Conservation (phyloP, 106 monocot genomes). For the Platanthera guangdongensis region DNA sequence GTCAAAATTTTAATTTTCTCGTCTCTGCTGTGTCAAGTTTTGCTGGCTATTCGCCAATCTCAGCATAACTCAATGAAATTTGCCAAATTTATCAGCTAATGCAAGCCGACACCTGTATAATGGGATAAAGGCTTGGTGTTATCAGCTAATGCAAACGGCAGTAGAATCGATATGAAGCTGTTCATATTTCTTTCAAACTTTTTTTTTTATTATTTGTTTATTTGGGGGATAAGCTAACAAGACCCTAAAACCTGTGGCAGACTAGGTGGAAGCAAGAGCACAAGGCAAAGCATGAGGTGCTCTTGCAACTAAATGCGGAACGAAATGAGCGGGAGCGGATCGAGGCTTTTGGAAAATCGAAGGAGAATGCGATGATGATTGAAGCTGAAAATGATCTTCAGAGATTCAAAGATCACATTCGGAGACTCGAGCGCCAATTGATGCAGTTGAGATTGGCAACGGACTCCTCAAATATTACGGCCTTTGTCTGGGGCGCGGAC, state of each 20-base stretch:
- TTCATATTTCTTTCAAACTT: too few species aligned
- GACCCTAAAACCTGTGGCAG: conserved; percentile 18
- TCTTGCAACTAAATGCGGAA: conserved; percentile 13
- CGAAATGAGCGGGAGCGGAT: conserved; percentile 42
- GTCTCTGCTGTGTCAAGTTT: too few species aligned
- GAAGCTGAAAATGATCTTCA: conserved; percentile 52
- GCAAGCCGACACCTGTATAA: too few species aligned
- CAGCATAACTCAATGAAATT: too few species aligned
- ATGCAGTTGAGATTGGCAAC: conserved; percentile 24
- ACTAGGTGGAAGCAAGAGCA: conserved; percentile 45
- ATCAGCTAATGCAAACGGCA: too few species aligned
- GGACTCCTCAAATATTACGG: conserved; percentile 35
- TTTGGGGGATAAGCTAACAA: neutral
- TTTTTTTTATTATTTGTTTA: too few species aligned
- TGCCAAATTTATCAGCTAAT: too few species aligned
- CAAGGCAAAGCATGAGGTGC: conserved; percentile 34
- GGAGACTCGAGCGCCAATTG: conserved; percentile 47
- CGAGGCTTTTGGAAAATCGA: conserved; percentile 36
- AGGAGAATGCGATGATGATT: conserved; percentile 41
- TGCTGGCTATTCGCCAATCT: too few species aligned
- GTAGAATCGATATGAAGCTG: too few species aligned
- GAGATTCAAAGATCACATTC: conserved; percentile 36
- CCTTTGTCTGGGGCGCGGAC: conserved; percentile 29
- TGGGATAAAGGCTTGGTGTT: too few species aligned
- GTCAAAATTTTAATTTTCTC: too few species aligned